Base-by-base conservation (phyloP, 2,329 filamentous ascomycete species). In the Ophiostoma fasciatum region DNA sequence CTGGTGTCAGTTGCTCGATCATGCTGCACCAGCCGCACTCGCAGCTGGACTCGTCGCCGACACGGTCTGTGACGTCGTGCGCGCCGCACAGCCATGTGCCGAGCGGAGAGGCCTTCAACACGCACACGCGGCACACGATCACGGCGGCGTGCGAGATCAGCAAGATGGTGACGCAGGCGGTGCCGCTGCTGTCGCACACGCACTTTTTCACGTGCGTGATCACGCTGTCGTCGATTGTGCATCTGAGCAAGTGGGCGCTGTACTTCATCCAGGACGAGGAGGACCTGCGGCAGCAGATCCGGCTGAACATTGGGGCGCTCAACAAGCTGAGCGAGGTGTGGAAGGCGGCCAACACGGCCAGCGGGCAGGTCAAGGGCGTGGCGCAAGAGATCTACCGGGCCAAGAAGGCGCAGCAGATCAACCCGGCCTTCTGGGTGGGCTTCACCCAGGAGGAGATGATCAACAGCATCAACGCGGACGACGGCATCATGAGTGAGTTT, bases 161-260 rank as follows among this genome's bases (percentile, higher is more conserved):
- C 41, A 71, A 73, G 45, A 66, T 87, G 46, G 73, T 84, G 33
- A 78, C 79, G 1, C 71, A 92, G 31, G 80, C 82, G 0, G 73
- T 78, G 5, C 69, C 76, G 0, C 61, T 88, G 2, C 65, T 78
- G 5, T 73, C 72, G 22, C 83, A 93, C 56, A 85, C 75, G 0
- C 82, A 84, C 39, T 87, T 88, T 57, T 85, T 90, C 59, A 82
- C 78, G 23, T 90, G 82, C 51, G 77, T 81, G 27, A 63, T 90
- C 33, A 82, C 82, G 2, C 62, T 88, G 36, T 80, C 78, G 14
- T 82, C 82, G 7, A 80, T 87, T 46, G 79, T 88, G 4, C 82
- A 90, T 49, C 65, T 92, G 18, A 82, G 78, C 37, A 82, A 81
- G 43, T 93, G 83, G 73, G 77, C 63, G 36, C 62, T 77, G 15